Evolutionary conservation across 2,329 filamentous ascomycete species (phyloP), one percentile per base, ranked within the genome.

Genomic region (Scytalidium sp.): DNA sequence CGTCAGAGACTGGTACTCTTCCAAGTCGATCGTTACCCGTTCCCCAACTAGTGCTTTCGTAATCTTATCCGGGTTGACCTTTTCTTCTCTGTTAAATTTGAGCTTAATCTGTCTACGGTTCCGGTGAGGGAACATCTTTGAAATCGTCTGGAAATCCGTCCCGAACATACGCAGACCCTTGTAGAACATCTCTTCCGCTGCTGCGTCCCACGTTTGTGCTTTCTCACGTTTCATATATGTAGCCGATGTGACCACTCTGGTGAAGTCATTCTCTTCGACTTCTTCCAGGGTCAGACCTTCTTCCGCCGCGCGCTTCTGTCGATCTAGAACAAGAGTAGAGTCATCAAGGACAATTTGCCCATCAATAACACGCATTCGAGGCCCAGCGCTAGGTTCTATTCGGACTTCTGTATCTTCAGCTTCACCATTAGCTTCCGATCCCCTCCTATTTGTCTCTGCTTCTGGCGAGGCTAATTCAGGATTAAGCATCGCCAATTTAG

Each of bases 81-180:
- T 76, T 69, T 94, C 89, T 68, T 94, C 90, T 53, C 85, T 84
- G 60, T 85, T 88, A 70, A 90, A 94, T 65, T 94, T 94, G 56
- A 86, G 78, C 71, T 93, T 93, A 69, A 94, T 79, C 65, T 88
- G 83, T 25, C 85, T 80, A 17, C 90, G 79, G 52, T 80, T 87
- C 61, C 86, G 84, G 55, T 80, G 79, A 1, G 83, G 80, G 61
- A 95, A 92, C 78, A 91, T 83, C 59, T 82, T 81, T 51, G 81
- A 79, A 59, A 95, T 91, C 69, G 89, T 88, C 64, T 85, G 79
- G 63, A 94, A 95, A 64, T 93, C 88, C 1, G 88, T 93, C 49
- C 90, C 90, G 62, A 90, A 92, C 76, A 86, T 87, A 50, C 76
- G 72, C 2, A 95, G 75, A 1, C 83, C 85, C 22, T 84, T 79